Evolutionary conservation across 805 yeast genomes (phyloP).

Genomic region (Kodamaea nitidulidarum): DNA sequence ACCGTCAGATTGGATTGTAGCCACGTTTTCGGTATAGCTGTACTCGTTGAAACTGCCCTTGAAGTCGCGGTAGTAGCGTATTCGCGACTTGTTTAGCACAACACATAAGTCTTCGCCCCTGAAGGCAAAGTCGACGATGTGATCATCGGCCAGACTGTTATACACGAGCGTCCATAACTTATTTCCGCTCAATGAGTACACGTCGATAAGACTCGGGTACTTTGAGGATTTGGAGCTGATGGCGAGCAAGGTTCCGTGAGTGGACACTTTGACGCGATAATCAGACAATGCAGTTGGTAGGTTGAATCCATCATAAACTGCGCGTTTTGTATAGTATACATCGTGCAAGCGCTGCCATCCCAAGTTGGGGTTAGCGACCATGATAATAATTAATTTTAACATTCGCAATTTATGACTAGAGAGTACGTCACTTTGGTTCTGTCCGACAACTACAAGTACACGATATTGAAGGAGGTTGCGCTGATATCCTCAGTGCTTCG

Average conservation of each 20-base stretch:
- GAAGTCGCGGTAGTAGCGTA: slow-evolving; percentile 60
- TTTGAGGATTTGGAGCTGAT: slow-evolving; percentile 35
- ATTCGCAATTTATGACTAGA: neutral
- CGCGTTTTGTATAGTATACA: slow-evolving; percentile 60
- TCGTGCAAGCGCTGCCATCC: slow-evolving; percentile 78
- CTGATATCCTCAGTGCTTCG: slow-evolving; percentile 56
- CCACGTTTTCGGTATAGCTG: slow-evolving; percentile 9
- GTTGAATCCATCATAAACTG: slow-evolving; percentile 48
- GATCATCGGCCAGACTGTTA: slow-evolving; percentile 45
- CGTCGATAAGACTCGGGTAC: slow-evolving; percentile 34
- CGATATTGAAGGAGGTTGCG: slow-evolving; percentile 71
- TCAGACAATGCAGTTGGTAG: slow-evolving; percentile 36
- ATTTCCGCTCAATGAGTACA: slow-evolving; percentile 33
- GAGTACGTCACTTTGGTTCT: slow-evolving; percentile 64
- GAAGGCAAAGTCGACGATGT: slow-evolving; percentile 51
- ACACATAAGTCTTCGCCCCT: slow-evolving; percentile 52
- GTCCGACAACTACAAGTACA: slow-evolving; percentile 61
- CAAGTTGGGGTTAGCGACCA: slow-evolving; percentile 38
- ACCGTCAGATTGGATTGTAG: neutral
- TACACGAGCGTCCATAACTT: slow-evolving; percentile 36
- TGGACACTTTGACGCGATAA: slow-evolving; percentile 46
- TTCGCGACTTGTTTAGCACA: slow-evolving; percentile 48
- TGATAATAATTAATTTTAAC: slow-evolving; percentile 4
- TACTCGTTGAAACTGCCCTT: slow-evolving; percentile 63
- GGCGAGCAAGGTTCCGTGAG: slow-evolving; percentile 55